Base-by-base conservation (phyloP, 306 rosid genomes). In the Prunus campanulata region DNA sequence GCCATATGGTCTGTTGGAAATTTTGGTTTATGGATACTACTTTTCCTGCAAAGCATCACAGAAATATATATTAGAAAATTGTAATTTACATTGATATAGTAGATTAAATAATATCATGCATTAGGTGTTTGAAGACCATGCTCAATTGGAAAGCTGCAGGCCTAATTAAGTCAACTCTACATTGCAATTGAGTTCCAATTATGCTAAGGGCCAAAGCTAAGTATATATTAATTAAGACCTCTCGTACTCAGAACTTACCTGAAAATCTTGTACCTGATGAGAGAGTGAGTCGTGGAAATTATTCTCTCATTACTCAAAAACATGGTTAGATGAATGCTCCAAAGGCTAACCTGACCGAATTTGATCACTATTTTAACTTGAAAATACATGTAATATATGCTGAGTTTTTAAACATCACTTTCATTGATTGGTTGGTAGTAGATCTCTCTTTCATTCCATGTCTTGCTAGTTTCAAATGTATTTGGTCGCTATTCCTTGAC, bases 401-500 rank as follows among this genome's bases (percentile, higher is more conserved):
- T 50, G n/a, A 59, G 42, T 59, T 47, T 10, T 19, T 42, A 60
- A 57, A 59, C 47, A 74, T 74, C 83, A 80, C 71, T 68, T 49
- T 60, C 83, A 59, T 32, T 49, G 59, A 48, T 59, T 61, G 55
- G 75, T n/a, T 70, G 35, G 55, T 19, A 11, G 24, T 48, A 50
- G 47, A 50, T 50, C 46, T 70, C 48, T 51, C 19, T 52, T 68
- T 60, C 46, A 51, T 42, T 47, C 63, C 48, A 73, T 52, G 71
- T 6, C 56, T 11, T 72, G 12, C 19, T 44, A 46, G 27, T 39
- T 46, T 50, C 60, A 52, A 77, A 79, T 77, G 59, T 49, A 74
- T 77, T 48, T 54, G 79, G 82, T 60, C 44, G 76, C 52, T 73
- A 46, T 84, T 84, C 59, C 46, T 66, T 20, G 9, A 14, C 74